These are phyloP conservation scores for Schizothecium vesticola DNA, from an alignment of 495 filamentous ascomycete genomes.

Conservation along the genomic window DNA sequence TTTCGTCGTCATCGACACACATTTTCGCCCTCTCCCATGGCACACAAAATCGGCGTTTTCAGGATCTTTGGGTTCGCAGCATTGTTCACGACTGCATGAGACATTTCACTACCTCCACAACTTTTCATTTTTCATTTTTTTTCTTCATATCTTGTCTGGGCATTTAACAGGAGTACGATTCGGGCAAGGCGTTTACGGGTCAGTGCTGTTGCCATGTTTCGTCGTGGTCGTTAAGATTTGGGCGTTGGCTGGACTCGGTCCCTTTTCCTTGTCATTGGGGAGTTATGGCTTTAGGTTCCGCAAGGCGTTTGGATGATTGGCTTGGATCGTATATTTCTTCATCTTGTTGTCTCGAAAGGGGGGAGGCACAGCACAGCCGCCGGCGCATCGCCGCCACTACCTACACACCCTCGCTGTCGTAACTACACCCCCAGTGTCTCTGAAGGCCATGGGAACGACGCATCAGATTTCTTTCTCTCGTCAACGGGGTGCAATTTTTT, in stretches of 20 bases:
- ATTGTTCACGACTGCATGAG: conserved; percentile 7
- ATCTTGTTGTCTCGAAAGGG: neutral
- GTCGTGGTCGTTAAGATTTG: neutral
- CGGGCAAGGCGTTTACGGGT: neutral
- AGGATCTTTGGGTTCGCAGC: neutral
- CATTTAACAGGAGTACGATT: neutral
- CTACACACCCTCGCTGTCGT: neutral
- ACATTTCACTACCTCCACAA: neutral
- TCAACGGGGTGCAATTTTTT: neutral
- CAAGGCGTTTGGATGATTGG: neutral
- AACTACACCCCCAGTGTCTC: neutral
- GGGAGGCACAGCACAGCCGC: neutral
- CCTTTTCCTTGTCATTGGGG: neutral
- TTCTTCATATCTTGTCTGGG: neutral
- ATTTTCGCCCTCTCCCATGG: neutral
- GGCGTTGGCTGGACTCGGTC: neutral
- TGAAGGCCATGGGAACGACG: too few relatives aligned
- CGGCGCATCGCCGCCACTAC: neutral
- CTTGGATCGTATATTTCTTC: neutral
- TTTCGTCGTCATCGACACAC: neutral
- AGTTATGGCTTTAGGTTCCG: neutral
- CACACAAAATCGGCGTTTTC: neutral
- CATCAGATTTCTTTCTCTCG: neutral
- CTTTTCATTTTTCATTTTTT: neutral
- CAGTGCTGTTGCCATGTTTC: neutral